Evolutionary conservation across 208 protist genomes (phyloP).

Genomic region (Crithidia acanthocephali): DNA sequence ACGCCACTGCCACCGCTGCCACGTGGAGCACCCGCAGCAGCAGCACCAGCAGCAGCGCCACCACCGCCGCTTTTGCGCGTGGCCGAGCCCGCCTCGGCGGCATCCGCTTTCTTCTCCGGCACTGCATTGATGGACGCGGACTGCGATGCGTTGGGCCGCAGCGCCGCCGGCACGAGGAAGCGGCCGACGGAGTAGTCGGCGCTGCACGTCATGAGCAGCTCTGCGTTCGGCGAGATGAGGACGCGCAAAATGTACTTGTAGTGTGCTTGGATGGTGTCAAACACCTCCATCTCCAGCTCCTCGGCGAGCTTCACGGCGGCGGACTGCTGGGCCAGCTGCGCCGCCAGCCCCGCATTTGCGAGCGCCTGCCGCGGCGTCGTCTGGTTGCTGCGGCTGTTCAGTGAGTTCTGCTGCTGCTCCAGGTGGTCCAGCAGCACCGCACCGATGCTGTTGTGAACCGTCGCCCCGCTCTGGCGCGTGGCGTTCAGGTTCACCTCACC

Average conservation of each 20-base stretch:
- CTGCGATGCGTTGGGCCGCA: constrained; percentile 20
- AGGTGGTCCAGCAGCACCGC: constrained; percentile 45
- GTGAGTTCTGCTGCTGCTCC: constrained; percentile 37
- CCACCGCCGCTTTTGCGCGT: background rate
- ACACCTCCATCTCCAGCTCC: constrained; percentile 69
- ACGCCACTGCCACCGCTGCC: background rate
- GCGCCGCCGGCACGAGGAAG: constrained; percentile 56
- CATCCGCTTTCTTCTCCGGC: background rate
- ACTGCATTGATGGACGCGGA: background rate
- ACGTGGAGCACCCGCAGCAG: background rate
- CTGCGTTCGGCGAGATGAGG: constrained; percentile 66
- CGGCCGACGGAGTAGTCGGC: constrained; percentile 87
- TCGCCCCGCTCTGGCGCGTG: constrained; percentile 7
- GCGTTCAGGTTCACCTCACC: constrained; percentile 15
- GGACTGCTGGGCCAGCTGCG: constrained; percentile 1
- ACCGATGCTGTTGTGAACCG: constrained; percentile 40
- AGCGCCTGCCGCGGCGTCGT: constrained; percentile 9
- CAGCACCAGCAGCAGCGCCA: background rate
- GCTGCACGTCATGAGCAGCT: constrained; percentile 79
- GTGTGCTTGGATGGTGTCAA: constrained; percentile 81
- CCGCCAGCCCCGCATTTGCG: background rate
- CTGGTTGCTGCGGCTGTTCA: constrained; percentile 18
- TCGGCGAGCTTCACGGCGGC: constrained; percentile 32
- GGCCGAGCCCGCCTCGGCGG: background rate
- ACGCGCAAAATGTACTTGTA: constrained; percentile 92